Evolutionary conservation across 2,329 filamentous ascomycete genomes (phyloP).

Genomic region (Fusarium oxysporum): DNA sequence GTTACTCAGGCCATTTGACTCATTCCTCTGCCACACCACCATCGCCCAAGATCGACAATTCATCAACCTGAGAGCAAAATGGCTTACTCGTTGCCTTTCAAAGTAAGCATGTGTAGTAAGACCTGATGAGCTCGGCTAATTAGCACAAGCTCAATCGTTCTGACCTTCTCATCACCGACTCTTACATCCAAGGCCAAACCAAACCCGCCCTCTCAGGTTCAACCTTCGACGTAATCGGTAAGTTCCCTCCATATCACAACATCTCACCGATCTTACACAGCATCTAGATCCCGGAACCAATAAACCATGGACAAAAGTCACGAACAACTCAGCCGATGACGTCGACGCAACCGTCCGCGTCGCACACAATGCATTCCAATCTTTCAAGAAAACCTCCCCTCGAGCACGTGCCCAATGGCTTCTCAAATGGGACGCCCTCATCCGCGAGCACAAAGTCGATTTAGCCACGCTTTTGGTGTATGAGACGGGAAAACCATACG

Average conservation of each 20-base stretch:
- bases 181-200: slow-evolving; percentile 1
- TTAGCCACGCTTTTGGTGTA: slow-evolving; percentile 54
- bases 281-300: slow-evolving; percentile 9
- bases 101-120: neutral
- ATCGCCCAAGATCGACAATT: too few relatives aligned
- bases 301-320: neutral
- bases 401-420: slow-evolving; percentile 50
- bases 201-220: neutral
- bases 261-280: neutral
- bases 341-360: slow-evolving; percentile 41
- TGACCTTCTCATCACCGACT: neutral
- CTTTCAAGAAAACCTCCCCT: slow-evolving; percentile 53
- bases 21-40: too few relatives aligned
- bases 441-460: slow-evolving; percentile 52
- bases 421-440: slow-evolving; percentile 52
- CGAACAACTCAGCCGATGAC: slow-evolving; percentile 41
- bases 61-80: neutral
- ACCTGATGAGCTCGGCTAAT: accelerated
- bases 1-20: too few relatives aligned
- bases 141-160: neutral
- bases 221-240: slow-evolving; percentile 17
- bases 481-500: slow-evolving; percentile 69
- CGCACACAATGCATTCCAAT: slow-evolving; percentile 52
- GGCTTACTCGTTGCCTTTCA: neutral
- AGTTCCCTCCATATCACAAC: too few relatives aligned